Evolutionary conservation across 192 early-diverging fungal species (phyloP).

Genomic region (Coemansia sp.): DNA sequence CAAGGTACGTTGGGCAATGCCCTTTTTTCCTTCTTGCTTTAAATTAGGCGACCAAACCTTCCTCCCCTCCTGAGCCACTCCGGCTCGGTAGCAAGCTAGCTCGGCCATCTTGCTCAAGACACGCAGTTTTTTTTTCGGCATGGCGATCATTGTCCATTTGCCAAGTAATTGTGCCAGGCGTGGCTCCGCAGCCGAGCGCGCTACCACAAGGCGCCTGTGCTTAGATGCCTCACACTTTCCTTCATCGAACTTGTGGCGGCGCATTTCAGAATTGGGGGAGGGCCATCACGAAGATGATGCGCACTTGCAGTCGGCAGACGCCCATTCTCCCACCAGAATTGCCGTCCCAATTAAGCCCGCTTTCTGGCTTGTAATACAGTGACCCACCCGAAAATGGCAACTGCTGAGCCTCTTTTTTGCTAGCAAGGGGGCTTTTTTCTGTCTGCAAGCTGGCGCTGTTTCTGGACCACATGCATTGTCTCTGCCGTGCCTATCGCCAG

Average conservation of each 20-base stretch:
- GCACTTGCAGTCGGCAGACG: neutral
- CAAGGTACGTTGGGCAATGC: constrained; percentile 23
- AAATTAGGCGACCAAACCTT: neutral
- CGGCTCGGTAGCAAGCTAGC: neutral
- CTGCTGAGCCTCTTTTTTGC: constrained; percentile 9
- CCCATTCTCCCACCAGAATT: neutral
- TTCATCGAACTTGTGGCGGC: neutral
- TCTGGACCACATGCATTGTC: neutral
- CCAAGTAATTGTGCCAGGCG: neutral
- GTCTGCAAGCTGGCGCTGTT: neutral
- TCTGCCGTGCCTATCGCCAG: neutral
- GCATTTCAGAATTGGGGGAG: neutral
- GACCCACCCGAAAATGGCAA: neutral
- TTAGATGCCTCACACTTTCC: neutral
- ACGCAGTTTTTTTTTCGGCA: neutral
- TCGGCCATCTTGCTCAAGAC: neutral
- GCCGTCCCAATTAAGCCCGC: neutral
- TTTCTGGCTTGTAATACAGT: neutral
- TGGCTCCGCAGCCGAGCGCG: constrained; percentile 4
- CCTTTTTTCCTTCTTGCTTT: neutral
- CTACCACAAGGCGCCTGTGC: neutral
- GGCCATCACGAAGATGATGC: neutral
- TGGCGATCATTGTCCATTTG: constrained; percentile 1
- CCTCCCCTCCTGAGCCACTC: neutral
- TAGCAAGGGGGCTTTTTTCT: neutral